Conservation (phyloP, 148 eudicot genomes). For the Linanthus parryae region DNA sequence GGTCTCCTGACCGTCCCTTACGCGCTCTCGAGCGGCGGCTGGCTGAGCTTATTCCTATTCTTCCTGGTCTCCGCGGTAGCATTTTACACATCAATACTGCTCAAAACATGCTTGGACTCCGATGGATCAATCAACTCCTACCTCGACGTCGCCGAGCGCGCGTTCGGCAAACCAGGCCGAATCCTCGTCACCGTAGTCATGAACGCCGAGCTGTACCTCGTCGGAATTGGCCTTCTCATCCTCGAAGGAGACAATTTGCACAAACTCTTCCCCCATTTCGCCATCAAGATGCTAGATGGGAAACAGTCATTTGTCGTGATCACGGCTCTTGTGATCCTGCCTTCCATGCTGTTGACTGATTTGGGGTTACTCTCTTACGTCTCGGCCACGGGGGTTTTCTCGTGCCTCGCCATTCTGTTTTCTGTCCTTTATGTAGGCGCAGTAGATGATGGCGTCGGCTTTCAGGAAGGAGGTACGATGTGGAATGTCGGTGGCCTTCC, state of each 20-base stretch:
- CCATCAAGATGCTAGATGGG: conserved; percentile 13
- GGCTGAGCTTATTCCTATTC: conserved; percentile 26
- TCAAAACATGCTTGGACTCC: conserved; percentile 19
- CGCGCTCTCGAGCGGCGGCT: conserved; percentile 28
- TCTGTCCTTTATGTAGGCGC: conserved; percentile 23
- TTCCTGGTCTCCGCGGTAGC: conserved; percentile 15
- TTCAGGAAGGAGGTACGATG: conserved; percentile 12
- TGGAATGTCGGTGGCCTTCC: conserved; percentile 15
- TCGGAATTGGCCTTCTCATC: conserved; percentile 21
- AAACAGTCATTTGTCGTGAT: conserved; percentile 18
- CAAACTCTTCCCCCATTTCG: conserved; percentile 24
- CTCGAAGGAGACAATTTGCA: conserved; percentile 31
- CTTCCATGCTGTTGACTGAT: conserved; percentile 24
- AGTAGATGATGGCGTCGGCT: conserved; percentile 19
- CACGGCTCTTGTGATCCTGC: conserved; percentile 18
- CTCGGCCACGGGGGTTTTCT: conserved; percentile 32
- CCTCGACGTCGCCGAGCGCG: conserved; percentile 25
- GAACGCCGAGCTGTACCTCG: conserved; percentile 29
- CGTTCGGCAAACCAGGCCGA: conserved; percentile 27
- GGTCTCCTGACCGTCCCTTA: conserved; percentile 36
- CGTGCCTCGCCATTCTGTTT: conserved; percentile 17
- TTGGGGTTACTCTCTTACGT: conserved; percentile 23
- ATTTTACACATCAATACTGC: conserved; percentile 21
- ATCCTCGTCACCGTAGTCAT: conserved; percentile 20
- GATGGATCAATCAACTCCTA: conserved; percentile 17